Conservation (phyloP, 352 stramenopile species). For the Phytophthora colocasiae region DNA sequence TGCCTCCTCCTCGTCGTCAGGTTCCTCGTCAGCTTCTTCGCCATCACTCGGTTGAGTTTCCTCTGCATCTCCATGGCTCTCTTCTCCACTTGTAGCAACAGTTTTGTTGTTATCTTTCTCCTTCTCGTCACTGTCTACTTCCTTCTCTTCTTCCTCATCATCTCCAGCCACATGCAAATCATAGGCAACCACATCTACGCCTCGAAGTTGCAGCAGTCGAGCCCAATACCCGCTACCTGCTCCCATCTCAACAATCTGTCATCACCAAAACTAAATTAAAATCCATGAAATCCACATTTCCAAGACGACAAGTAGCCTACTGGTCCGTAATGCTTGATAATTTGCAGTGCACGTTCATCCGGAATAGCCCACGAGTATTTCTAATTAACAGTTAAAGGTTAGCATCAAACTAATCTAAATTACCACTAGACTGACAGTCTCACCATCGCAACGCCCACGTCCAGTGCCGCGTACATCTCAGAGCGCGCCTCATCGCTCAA, state of each 20-base stretch:
- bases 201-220: slow-evolving; percentile 72
- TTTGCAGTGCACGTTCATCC: slow-evolving; percentile 83
- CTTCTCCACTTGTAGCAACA: slow-evolving; percentile 42
- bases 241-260: slow-evolving; percentile 91
- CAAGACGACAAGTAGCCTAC: slow-evolving; percentile 31
- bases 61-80: slow-evolving; percentile 37
- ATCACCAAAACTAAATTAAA: slow-evolving; percentile 17
- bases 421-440: slow-evolving; percentile 1
- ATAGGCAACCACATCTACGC: slow-evolving; percentile 89
- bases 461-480: slow-evolving; percentile 74
- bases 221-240: slow-evolving; percentile 93
- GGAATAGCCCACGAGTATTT: slow-evolving; percentile 94
- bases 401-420: not conserved
- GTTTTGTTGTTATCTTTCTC: slow-evolving; percentile 30
- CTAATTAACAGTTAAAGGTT: slow-evolving; percentile 43
- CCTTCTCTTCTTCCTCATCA: slow-evolving; percentile 39
- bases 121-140: slow-evolving; percentile 26
- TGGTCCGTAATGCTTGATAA: slow-evolving; percentile 92
- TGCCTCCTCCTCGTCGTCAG: slow-evolving; percentile 31
- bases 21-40: slow-evolving; percentile 37
- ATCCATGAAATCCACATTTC: not conserved
- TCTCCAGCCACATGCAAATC: slow-evolving; percentile 81
- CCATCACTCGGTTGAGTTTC: slow-evolving; percentile 35
- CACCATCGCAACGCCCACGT: slow-evolving; percentile 86
- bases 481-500: slow-evolving; percentile 72